Evolutionary conservation across 1,284 basidiomycete genomes (phyloP).

Genomic region (Microbotryum lychnidis-dioicae): DNA sequence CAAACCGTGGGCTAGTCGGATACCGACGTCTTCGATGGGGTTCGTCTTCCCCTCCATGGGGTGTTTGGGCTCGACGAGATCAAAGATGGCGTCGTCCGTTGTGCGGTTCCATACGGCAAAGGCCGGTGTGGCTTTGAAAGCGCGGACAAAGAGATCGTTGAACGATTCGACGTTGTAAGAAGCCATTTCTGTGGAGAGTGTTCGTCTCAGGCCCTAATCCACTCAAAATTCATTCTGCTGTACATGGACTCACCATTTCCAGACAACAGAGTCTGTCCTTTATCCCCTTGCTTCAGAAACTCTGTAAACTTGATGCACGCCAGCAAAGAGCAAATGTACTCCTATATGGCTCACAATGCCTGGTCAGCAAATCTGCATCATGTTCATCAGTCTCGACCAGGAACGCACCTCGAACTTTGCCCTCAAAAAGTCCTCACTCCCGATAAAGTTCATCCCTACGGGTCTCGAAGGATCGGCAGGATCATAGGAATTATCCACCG

Average conservation of each 20-base stretch:
- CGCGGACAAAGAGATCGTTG: constrained; percentile 69
- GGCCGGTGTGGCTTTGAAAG: constrained; percentile 73
- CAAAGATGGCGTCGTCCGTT: constrained; percentile 82
- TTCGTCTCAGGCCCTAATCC: no score
- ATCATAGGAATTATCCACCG: constrained; percentile 73
- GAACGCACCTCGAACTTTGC: constrained; percentile 58
- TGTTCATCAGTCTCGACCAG: constrained; percentile 35
- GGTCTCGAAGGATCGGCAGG: constrained; percentile 52
- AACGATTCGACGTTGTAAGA: constrained; percentile 48
- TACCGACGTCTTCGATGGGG: constrained; percentile 77
- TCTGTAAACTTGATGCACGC: constrained; percentile 79
- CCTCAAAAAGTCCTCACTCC: constrained; percentile 84
- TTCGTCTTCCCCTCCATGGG: constrained; percentile 80
- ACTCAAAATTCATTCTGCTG: no score
- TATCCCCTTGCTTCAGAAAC: constrained; percentile 51
- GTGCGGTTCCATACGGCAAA: constrained; percentile 77
- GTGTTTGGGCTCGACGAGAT: constrained; percentile 78
- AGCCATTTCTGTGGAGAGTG: constrained; percentile 17
- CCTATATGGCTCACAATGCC: constrained; percentile 52
- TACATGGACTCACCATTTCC: constrained; percentile 31
- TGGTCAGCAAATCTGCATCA: not conserved
- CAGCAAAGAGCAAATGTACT: constrained; percentile 70
- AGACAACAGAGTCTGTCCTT: constrained; percentile 47
- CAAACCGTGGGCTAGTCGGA: constrained; percentile 77
- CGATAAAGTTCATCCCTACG: constrained; percentile 68